These are phyloP conservation scores for Podospora didyma DNA, from an alignment of 495 filamentous ascomycete species.

Conservation along the genomic window DNA sequence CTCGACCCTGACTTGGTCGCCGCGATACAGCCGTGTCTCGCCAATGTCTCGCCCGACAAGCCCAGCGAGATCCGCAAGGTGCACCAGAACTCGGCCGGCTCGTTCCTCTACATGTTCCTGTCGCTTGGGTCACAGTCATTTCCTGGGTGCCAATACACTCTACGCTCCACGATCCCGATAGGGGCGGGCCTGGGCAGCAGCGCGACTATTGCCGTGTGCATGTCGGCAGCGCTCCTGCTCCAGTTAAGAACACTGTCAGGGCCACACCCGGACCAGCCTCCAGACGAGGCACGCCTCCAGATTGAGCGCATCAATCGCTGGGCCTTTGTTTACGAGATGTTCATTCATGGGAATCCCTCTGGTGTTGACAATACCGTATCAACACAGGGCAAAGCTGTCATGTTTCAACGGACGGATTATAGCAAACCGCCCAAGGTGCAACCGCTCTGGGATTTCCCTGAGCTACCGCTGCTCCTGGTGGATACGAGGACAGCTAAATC, in stretches of 20 bases:
- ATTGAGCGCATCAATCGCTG: constrained; percentile 93
- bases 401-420: constrained; percentile 81
- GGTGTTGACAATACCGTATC: constrained; percentile 98
- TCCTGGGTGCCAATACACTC: constrained; percentile 78
- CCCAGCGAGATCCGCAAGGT: constrained; percentile 68
- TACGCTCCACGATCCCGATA: constrained; percentile 91
- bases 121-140: constrained; percentile 76
- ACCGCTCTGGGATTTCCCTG: constrained; percentile 79
- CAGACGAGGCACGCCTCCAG: constrained; percentile 74
- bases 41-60: constrained; percentile 59
- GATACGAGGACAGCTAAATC: constrained; percentile 81
- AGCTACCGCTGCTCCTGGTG: constrained; percentile 83
- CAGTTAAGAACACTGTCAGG: constrained; percentile 84
- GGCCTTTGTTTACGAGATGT: constrained; percentile 96
- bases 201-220: constrained; percentile 84
- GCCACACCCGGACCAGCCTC: constrained; percentile 83
- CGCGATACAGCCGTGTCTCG: constrained; percentile 72
- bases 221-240: constrained; percentile 79
- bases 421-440: constrained; percentile 69
- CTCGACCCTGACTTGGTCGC: constrained; percentile 77
- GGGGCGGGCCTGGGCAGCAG: constrained; percentile 90
- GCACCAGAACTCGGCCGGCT: constrained; percentile 70
- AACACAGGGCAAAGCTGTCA: constrained; percentile 84
- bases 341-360: constrained; percentile 93
- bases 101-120: constrained; percentile 91